Percentiles rank a stretch among this genome's conserved stretches.
Conservation (phyloP, 306 rosid species). For the Boehmeria nivea region DNA sequence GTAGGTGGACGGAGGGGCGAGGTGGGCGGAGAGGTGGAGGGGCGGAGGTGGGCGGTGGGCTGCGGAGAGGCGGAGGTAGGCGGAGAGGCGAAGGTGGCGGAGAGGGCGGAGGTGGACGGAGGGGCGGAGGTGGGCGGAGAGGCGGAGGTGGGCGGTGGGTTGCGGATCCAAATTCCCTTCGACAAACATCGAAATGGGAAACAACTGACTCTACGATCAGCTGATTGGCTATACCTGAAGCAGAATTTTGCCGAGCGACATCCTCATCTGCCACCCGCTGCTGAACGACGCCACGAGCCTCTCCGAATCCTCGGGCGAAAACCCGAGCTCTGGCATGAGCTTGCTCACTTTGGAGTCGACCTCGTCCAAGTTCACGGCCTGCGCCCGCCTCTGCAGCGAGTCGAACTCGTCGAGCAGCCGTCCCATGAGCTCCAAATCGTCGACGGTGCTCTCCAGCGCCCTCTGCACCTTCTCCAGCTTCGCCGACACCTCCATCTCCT, state of each 20-base stretch:
- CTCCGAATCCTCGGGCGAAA: constrained; percentile 71
- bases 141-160: too few relatives aligned
- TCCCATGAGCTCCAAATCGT: constrained; percentile 90
- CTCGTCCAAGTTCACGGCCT: constrained; percentile 55
- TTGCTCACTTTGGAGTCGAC: constrained; percentile 79
- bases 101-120: too few relatives aligned
- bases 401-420: constrained; percentile 92
- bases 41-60: too few relatives aligned
- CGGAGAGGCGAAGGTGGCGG: too few relatives aligned
- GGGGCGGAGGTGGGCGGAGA: too few relatives aligned
- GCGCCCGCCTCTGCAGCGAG: constrained; percentile 77
- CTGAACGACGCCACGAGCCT: constrained; percentile 94
- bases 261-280: constrained; percentile 98
- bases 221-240: constrained; percentile 98
- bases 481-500: constrained; percentile 73
- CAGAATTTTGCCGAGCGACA: constrained; percentile 92
- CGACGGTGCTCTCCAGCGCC: constrained; percentile 72
- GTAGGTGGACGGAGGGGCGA: too few relatives aligned
- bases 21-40: too few relatives aligned
- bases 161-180: too few relatives aligned
- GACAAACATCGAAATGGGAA: too few relatives aligned
- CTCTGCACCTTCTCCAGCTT: constrained; percentile 86
- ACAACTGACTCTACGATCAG: too few relatives aligned
- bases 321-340: constrained; percentile 89
- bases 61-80: too few relatives aligned